Evolutionary conservation across 331 rosid genomes (phyloP).

Genomic region (Acacia pycnantha): DNA sequence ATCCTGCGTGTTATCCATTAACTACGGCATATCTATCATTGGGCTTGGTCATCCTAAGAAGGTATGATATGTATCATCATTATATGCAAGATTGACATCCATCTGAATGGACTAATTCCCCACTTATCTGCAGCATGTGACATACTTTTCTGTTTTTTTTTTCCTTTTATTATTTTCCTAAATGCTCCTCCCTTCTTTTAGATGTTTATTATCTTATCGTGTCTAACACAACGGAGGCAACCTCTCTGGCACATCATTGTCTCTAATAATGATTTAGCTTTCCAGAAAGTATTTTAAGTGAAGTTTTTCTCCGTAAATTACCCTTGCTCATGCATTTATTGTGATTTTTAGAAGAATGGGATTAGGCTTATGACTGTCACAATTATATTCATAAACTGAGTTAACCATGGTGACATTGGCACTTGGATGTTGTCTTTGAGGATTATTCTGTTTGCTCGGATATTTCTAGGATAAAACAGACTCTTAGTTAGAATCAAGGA

Average conservation of each 20-base stretch:
- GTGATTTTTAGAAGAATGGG: constrained; percentile 55
- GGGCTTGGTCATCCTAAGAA: no score
- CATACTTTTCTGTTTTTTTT: no score
- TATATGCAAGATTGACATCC: no score
- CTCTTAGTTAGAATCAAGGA: not conserved
- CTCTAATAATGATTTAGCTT: constrained; percentile 28
- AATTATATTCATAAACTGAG: constrained; percentile 13
- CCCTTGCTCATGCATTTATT: constrained; percentile 37
- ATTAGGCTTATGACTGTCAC: constrained; percentile 50
- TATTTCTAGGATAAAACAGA: not conserved
- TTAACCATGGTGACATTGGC: not conserved
- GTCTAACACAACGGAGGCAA: constrained; percentile 34
- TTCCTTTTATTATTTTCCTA: not conserved
- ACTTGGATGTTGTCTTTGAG: not conserved
- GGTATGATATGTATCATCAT: no score
- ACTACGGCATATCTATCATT: not conserved
- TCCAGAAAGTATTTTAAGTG: constrained; percentile 30
- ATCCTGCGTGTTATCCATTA: not conserved
- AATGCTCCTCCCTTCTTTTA: constrained; percentile 1
- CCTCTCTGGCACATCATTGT: constrained; percentile 34
- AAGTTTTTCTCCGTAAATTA: constrained; percentile 23
- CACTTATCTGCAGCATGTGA: not conserved
- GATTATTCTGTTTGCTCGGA: not conserved
- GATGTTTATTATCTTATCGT: not conserved
- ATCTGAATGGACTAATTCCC: not conserved